These are phyloP conservation scores for Globisporangium spiculum DNA, from an alignment of 352 stramenopile species.

Conservation along the genomic window DNA sequence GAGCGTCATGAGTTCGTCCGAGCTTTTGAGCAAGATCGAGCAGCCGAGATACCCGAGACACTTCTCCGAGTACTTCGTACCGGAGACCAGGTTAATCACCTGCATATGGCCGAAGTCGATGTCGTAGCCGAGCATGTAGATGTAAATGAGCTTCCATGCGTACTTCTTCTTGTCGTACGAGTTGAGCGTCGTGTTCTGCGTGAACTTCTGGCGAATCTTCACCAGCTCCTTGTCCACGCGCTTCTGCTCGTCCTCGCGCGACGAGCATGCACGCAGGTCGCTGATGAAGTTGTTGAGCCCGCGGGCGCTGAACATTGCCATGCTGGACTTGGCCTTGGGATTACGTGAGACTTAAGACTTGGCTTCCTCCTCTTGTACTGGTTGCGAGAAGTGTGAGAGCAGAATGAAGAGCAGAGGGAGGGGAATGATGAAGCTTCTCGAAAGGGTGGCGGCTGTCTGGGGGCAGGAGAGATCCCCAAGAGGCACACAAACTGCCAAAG, in stretches of 20 bases:
- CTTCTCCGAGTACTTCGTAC: conserved; percentile 93
- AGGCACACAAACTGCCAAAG: not conserved
- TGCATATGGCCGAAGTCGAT: conserved; percentile 99
- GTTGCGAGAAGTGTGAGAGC: conserved; percentile 5
- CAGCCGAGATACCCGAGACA: conserved; percentile 96
- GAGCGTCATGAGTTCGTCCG: conserved; percentile 85
- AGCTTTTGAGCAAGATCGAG: conserved; percentile 93
- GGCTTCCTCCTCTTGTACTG: not conserved
- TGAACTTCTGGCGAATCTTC: conserved; percentile 98
- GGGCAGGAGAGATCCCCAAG: not conserved
- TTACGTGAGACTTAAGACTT: not conserved
- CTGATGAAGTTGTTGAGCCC: conserved; percentile 86
- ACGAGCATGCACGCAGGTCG: conserved; percentile 66
- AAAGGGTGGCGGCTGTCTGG: not conserved
- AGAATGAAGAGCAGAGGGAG: not conserved
- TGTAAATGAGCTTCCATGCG: conserved; percentile 99
- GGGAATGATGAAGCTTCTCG: not conserved
- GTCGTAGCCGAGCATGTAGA: conserved; percentile 99
- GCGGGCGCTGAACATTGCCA: conserved; percentile 79
- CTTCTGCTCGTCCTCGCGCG: conserved; percentile 92
- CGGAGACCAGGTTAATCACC: conserved; percentile 94
- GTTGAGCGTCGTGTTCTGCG: conserved; percentile 76
- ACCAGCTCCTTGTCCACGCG: conserved; percentile 97
- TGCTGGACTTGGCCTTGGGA: conserved; percentile 15
- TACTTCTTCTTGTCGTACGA: conserved; percentile 99